These are phyloP conservation scores for Halenospora varia DNA, from an alignment of 495 filamentous ascomycete genomes.

Conservation along the genomic window DNA sequence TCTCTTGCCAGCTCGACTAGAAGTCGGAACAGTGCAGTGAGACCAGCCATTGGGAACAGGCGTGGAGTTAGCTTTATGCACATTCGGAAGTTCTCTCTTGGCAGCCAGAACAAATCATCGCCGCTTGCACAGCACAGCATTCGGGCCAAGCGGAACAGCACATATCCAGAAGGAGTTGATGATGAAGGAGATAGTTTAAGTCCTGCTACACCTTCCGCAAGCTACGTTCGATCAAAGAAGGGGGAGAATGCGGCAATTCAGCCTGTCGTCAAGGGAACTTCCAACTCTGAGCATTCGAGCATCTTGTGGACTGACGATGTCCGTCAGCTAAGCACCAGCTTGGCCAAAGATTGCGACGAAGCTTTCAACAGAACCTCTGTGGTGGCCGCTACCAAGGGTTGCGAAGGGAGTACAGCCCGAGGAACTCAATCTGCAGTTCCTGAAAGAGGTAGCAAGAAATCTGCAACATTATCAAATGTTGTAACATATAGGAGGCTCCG, in stretches of 20 bases:
- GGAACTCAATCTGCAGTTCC: too few species aligned
- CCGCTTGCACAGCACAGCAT: constrained; percentile 4
- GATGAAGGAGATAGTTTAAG: constrained; percentile 15
- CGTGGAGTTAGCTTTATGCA: constrained; percentile 81
- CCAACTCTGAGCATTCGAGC: constrained; percentile 12
- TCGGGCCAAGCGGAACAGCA: constrained; percentile 17
- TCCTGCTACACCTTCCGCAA: constrained; percentile 6
- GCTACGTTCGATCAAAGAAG: constrained; percentile 27
- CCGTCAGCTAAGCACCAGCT: constrained; percentile 40
- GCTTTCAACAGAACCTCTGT: constrained; percentile 60
- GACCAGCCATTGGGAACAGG: constrained; percentile 60
- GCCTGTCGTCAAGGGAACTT: background rate
- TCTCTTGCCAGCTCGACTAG: constrained; percentile 58
- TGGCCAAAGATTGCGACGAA: constrained; percentile 55
- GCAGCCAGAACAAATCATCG: background rate
- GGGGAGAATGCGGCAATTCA: constrained; percentile 2
- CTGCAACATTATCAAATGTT: constrained; percentile 16
- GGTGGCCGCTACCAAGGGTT: constrained; percentile 20
- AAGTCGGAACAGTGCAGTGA: constrained; percentile 47
- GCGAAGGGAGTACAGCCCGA: too few species aligned
- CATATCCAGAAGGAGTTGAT: constrained; percentile 21
- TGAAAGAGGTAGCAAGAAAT: constrained; percentile 30
- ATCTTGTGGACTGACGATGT: constrained; percentile 44
- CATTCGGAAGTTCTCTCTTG: constrained; percentile 25
- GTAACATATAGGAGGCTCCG: background rate